Conservation (phyloP, 2,329 filamentous ascomycete species). For the Cryphonectria japonica region DNA sequence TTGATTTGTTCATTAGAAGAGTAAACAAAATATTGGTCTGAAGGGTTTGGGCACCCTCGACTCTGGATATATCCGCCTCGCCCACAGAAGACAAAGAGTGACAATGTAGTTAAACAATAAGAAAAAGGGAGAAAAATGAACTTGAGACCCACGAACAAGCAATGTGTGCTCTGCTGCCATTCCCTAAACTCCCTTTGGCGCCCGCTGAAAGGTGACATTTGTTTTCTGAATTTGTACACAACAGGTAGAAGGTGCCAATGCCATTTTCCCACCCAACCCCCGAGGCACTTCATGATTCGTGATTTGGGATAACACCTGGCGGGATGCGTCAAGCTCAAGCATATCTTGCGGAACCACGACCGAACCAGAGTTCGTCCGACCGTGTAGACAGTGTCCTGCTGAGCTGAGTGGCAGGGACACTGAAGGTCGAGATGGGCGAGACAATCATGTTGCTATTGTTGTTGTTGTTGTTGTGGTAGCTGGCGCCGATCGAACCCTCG, state of each 20-base stretch:
- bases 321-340: conserved; percentile 18
- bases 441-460: conserved; percentile 38
- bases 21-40: conserved; percentile 2
- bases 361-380: conserved; percentile 47
- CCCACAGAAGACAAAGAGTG: neutral
- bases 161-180: neutral
- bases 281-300: neutral
- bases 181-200: neutral
- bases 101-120: neutral
- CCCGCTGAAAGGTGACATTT: neutral
- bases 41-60: neutral
- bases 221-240: conserved; percentile 6
- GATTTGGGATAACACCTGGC: neutral
- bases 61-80: conserved; percentile 8
- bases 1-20: conserved; percentile 6
- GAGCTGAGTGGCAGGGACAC: conserved; percentile 35
- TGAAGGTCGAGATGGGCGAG: conserved; percentile 44
- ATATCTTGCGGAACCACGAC: conserved; percentile 28
- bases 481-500: conserved; percentile 10
- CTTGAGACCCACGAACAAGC: neutral
- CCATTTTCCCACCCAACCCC: neutral
- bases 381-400: conserved; percentile 45
- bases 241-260: neutral
- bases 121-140: neutral
- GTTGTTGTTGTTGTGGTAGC: conserved; percentile 4